phyloP scores from a whole-genome alignment of 2,329 filamentous ascomycete genomes.

The Ophiostoma populinum region DNA sequence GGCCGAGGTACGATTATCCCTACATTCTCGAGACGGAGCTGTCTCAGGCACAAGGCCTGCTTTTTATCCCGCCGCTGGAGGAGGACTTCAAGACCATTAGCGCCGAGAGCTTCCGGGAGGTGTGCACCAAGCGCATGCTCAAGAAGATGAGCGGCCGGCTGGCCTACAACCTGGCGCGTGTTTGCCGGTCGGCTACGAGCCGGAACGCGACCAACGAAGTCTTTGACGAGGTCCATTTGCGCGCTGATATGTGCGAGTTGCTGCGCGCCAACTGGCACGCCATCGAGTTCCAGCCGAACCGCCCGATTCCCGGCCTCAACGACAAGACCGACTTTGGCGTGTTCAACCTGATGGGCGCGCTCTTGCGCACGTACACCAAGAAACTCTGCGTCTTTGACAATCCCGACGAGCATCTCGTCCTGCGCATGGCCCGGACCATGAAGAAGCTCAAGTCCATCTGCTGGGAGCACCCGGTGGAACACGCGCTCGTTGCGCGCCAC shows the following conservation, averaged over 20 bases:
- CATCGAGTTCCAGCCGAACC: background rate
- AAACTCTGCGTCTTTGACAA: constrained; percentile 16
- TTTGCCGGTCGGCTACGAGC: no score
- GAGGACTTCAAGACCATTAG: background rate
- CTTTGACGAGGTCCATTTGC: no score
- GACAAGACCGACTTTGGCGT: constrained; percentile 1
- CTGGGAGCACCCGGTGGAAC: constrained; percentile 1
- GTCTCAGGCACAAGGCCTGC: background rate
- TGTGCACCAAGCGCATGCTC: background rate
- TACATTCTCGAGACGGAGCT: no score
- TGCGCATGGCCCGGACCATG: background rate
- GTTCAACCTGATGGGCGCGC: constrained; percentile 1
- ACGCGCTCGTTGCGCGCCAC: background rate
- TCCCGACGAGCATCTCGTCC: constrained; percentile 1
- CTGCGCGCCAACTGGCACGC: background rate
- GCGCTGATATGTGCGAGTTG: no score
- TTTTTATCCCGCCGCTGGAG: background rate
- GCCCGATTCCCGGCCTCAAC: background rate
- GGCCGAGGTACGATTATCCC: no score
- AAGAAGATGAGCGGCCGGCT: no score
- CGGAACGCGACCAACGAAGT: no score
- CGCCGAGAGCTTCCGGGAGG: background rate
- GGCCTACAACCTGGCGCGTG: no score
- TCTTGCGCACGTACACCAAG: background rate
- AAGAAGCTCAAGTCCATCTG: background rate